Evolutionary conservation across 176 grass and related monocot species (phyloP).

Genomic region (Typha latifolia): DNA sequence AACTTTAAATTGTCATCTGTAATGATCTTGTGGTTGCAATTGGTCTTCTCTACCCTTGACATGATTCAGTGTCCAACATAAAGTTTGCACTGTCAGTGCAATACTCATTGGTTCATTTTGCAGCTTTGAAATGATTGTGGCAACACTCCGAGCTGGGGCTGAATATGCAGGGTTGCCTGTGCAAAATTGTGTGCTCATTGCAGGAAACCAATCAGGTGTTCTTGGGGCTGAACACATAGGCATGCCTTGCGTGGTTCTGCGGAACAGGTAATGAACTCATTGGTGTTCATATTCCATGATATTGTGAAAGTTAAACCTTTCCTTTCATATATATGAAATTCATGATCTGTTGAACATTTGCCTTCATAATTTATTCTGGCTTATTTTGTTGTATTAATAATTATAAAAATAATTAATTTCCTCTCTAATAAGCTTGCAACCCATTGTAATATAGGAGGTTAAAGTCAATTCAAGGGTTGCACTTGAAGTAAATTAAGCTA

Average conservation of each 20-base stretch:
- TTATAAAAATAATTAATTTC: too few species aligned
- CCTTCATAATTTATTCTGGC: too few species aligned
- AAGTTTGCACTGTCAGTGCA: background rate
- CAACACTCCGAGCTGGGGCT: slow-evolving; percentile 45
- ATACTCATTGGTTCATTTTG: slow-evolving; percentile 1
- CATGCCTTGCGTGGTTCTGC: slow-evolving; percentile 68
- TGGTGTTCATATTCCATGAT: background rate
- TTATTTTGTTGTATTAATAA: too few species aligned
- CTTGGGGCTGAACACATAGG: slow-evolving; percentile 53
- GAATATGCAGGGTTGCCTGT: slow-evolving; percentile 41
- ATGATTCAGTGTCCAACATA: background rate
- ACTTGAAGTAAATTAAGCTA: too few species aligned
- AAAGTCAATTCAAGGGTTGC: too few species aligned
- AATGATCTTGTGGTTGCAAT: too few species aligned
- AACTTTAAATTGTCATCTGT: too few species aligned
- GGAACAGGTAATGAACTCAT: slow-evolving; percentile 41
- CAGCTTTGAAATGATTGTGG: slow-evolving; percentile 65
- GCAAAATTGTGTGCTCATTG: slow-evolving; percentile 55
- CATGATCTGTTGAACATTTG: too few species aligned
- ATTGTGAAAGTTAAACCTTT: background rate
- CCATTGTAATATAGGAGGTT: too few species aligned
- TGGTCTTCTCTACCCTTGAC: too few species aligned
- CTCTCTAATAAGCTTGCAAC: too few species aligned
- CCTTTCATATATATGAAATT: background rate
- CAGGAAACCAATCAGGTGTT: slow-evolving; percentile 51